phyloP scores from a whole-genome alignment of 2,329 filamentous ascomycete genomes.

The Westerdykella sp. region DNA sequence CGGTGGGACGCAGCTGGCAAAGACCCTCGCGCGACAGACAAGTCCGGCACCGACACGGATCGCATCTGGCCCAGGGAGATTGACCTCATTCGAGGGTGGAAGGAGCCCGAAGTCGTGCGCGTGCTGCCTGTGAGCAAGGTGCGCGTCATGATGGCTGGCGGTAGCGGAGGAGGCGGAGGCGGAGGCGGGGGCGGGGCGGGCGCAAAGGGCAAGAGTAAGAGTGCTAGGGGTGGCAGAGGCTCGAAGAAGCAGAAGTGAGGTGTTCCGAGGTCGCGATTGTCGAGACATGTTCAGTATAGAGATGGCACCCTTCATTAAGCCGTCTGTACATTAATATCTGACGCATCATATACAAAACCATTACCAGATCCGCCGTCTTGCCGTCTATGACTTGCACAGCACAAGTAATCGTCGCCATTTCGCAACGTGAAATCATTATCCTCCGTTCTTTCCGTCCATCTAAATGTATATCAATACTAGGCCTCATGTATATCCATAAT shows the following conservation, averaged over 20 bases:
- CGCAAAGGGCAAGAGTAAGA: slow-evolving; percentile 19
- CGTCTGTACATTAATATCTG: too few relatives aligned
- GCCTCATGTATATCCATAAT: too few relatives aligned
- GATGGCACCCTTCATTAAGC: too few relatives aligned
- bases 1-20: slow-evolving; percentile 66
- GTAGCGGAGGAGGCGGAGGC: slow-evolving; percentile 21
- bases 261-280: neutral
- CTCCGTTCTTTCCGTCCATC: too few relatives aligned
- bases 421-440: too few relatives aligned
- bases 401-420: too few relatives aligned
- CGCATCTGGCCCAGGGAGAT: slow-evolving; percentile 78
- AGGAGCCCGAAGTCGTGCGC: slow-evolving; percentile 75
- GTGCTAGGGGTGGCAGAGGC: slow-evolving; percentile 12
- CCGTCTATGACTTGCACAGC: too few relatives aligned
- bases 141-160: slow-evolving; percentile 63
- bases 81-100: slow-evolving; percentile 75
- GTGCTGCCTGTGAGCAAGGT: slow-evolving; percentile 74
- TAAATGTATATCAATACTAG: too few relatives aligned
- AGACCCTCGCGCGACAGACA: slow-evolving; percentile 40
- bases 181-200: slow-evolving; percentile 8
- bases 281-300: too few relatives aligned
- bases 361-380: too few relatives aligned
- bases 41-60: slow-evolving; percentile 53
- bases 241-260: slow-evolving; percentile 8
- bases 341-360: too few relatives aligned